phyloP scores from a whole-genome alignment of 495 filamentous ascomycete genomes.

The Bombardia bombarda region DNA sequence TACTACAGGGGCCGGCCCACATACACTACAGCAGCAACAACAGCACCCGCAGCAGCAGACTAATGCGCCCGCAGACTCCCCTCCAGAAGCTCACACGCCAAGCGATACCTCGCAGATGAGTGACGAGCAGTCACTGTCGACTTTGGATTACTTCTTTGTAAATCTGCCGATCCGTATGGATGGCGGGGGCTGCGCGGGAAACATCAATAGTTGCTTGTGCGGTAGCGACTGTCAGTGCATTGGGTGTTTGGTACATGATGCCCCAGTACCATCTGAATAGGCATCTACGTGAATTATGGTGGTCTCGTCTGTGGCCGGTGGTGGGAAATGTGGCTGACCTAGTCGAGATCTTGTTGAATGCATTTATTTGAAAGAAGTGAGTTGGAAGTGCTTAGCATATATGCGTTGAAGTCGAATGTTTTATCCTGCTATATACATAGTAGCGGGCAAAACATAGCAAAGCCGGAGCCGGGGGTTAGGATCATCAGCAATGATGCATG shows the following conservation, averaged over 20 bases:
- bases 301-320: no score
- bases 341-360: no score
- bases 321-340: no score
- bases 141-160: conserved; percentile 42
- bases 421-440: no score
- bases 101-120: conserved; percentile 31
- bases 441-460: no score
- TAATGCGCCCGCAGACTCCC: conserved; percentile 7
- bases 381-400: no score
- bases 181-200: conserved; percentile 27
- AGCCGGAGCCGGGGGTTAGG: no score
- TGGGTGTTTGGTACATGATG: conserved; percentile 31
- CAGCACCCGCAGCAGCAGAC: conserved; percentile 4
- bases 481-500: no score
- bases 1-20: not conserved
- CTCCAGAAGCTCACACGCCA: conserved; percentile 21
- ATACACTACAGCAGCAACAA: no score
- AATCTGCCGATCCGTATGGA: conserved; percentile 28
- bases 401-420: no score
- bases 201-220: conserved; percentile 36
- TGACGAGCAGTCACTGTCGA: conserved; percentile 37
- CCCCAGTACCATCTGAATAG: not conserved
- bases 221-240: conserved; percentile 46
- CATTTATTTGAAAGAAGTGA: no score
- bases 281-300: no score